A percentile compares a stretch with the other conserved stretches of the same genome.
These are phyloP conservation scores for Begonia masoniana DNA, from an alignment of 306 rosid species.

Conservation along the genomic window DNA sequence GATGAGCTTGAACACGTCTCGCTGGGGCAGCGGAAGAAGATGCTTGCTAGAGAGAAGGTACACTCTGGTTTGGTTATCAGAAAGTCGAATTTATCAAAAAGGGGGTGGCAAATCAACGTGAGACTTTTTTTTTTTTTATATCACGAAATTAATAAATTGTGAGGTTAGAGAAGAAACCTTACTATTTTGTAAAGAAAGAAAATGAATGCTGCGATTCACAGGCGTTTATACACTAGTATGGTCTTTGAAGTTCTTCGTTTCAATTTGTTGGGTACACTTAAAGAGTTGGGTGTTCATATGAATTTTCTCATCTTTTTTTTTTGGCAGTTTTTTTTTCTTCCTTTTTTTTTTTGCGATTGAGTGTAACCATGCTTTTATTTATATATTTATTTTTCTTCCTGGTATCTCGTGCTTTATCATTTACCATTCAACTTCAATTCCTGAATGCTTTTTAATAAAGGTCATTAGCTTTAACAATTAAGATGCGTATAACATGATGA, in stretches of 20 bases:
- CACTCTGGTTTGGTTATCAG: background rate
- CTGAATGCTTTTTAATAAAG: no score
- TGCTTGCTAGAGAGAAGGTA: background rate
- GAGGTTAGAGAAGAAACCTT: background rate
- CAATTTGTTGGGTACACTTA: background rate
- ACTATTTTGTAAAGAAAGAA: background rate
- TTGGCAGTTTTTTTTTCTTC: background rate
- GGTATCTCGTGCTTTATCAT: background rate
- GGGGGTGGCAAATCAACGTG: conserved; percentile 1
- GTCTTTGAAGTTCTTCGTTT: background rate
- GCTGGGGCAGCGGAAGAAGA: conserved; percentile 4
- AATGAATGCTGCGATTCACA: background rate
- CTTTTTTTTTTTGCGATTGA: background rate
- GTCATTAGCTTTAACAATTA: no score
- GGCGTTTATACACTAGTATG: background rate
- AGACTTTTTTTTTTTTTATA: background rate
- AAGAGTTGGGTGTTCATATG: background rate
- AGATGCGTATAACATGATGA: no score
- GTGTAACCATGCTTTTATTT: background rate
- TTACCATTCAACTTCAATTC: no score
- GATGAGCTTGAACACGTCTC: conserved; percentile 9
- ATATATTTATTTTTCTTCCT: background rate
- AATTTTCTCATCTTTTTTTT: background rate
- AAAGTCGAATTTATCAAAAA: background rate
- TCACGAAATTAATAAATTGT: background rate